Percentiles rank a stretch among this genome's conserved stretches.
Conservation (phyloP, 2,329 filamentous ascomycete genomes). For the Sporothrix inflata region DNA sequence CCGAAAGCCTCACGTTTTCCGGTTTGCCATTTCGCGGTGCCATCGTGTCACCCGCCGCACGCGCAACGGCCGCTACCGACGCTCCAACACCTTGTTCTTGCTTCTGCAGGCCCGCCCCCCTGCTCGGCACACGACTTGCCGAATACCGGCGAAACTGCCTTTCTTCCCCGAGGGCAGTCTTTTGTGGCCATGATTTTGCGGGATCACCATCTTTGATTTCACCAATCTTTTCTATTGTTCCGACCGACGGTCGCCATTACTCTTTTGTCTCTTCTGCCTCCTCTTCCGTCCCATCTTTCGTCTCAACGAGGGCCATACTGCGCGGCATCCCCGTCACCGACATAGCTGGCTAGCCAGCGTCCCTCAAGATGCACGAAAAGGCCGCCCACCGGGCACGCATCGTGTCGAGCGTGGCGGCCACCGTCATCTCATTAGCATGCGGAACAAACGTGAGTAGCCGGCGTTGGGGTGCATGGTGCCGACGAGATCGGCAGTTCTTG, state of each 20-base stretch:
- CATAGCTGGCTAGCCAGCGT: neutral
- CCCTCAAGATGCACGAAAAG: conserved; percentile 32
- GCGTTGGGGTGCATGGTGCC: neutral
- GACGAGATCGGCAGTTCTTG: neutral
- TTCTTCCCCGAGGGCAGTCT: neutral
- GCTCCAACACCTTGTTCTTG: neutral
- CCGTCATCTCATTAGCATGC: conserved; percentile 81
- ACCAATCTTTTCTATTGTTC: neutral
- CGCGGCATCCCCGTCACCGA: neutral
- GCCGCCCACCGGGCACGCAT: conserved; percentile 60
- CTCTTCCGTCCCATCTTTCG: neutral
- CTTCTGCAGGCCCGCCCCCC: neutral
- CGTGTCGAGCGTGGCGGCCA: conserved; percentile 82
- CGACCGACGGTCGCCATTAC: neutral
- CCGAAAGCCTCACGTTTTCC: no score
- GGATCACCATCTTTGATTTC: neutral
- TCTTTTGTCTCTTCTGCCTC: neutral
- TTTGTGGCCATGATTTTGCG: conserved; percentile 17
- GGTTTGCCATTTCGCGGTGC: neutral
- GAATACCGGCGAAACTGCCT: neutral
- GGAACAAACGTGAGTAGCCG: conserved; percentile 76
- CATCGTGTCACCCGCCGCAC: conserved; percentile 8
- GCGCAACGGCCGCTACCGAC: neutral
- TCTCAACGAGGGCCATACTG: neutral
- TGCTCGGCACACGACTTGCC: conserved; percentile 21